Evolutionary conservation across 768 basidiomycete genomes (phyloP).

Genomic region (Chlorophyllum brunneum): DNA sequence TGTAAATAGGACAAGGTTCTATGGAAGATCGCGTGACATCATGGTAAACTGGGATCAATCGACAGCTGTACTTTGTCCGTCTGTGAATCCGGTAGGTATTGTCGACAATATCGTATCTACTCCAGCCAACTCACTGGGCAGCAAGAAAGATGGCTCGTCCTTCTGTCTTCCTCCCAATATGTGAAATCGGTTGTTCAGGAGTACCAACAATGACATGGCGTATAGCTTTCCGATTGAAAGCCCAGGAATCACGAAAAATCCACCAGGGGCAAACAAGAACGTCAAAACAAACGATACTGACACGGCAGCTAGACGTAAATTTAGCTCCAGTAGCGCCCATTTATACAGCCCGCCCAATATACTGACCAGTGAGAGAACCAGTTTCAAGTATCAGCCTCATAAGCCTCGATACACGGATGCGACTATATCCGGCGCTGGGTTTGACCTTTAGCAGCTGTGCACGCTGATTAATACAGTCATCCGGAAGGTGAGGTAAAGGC

Average conservation of each 20-base stretch:
- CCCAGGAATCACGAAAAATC: constrained; percentile 12
- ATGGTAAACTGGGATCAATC: background rate
- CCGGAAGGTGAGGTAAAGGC: background rate
- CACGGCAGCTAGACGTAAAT: background rate
- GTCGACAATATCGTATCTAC: background rate
- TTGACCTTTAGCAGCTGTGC: constrained; percentile 5
- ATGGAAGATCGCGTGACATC: constrained; percentile 4
- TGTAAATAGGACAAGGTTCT: background rate
- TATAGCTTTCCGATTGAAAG: constrained; percentile 12
- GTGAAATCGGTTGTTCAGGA: constrained; percentile 10
- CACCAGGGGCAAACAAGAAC: background rate
- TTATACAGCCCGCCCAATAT: background rate
- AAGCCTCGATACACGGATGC: constrained; percentile 1
- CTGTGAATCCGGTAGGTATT: background rate
- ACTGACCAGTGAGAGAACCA: constrained; percentile 10
- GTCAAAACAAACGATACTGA: constrained; percentile 7
- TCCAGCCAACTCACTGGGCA: background rate
- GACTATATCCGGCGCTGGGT: background rate
- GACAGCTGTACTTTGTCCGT: background rate
- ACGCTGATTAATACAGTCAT: background rate
- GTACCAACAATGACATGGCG: constrained; percentile 8
- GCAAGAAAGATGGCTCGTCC: background rate
- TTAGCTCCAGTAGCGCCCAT: background rate
- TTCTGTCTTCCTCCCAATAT: constrained; percentile 5
- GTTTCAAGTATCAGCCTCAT: constrained; percentile 11